phyloP scores from a whole-genome alignment of 192 early-diverging fungal species.

The Spizellomyces punctatus region DNA sequence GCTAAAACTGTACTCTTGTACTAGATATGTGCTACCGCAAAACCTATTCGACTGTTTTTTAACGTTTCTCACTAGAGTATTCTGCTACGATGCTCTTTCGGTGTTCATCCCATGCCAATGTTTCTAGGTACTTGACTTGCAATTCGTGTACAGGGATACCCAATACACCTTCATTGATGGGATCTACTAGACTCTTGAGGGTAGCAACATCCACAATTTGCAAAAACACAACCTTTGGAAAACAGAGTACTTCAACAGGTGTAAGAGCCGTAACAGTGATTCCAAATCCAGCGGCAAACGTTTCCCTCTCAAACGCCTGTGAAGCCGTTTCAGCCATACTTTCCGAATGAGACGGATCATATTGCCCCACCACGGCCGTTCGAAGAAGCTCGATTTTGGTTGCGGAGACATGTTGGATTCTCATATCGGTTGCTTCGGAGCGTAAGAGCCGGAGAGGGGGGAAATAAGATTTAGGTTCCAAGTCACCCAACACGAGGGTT shows the following conservation, averaged over 20 bases:
- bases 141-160: neutral
- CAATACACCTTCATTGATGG: neutral
- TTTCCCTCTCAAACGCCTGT: neutral
- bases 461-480: neutral
- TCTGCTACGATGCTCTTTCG: neutral
- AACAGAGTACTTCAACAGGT: neutral
- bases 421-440: neutral
- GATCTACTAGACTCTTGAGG: neutral
- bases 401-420: neutral
- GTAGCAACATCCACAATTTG: constrained; percentile 1
- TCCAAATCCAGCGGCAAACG: neutral
- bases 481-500: neutral
- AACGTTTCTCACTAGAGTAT: neutral
- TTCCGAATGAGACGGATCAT: neutral
- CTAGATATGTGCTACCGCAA: too few relatives aligned
- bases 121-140: neutral
- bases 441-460: neutral
- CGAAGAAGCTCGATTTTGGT: neutral
- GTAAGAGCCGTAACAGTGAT: neutral
- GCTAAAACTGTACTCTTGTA: too few relatives aligned
- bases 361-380: neutral
- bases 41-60: neutral
- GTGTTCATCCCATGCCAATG: neutral
- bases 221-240: neutral
- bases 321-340: neutral